phyloP scores from a whole-genome alignment of 306 rosid species.

The Fagus crenata region DNA sequence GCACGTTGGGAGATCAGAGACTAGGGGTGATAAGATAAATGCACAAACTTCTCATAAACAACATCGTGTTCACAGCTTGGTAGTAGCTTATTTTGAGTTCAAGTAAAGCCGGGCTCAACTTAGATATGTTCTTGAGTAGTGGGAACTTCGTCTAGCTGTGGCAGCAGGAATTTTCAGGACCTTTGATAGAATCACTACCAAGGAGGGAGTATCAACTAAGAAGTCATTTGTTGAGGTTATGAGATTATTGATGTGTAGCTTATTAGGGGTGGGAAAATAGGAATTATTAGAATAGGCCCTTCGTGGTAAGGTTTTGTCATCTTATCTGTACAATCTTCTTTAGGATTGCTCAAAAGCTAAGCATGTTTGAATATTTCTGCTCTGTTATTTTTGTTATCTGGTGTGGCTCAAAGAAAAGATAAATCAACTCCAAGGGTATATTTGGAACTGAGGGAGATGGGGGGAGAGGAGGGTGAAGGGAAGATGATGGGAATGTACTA shows the following conservation, averaged over 20 bases:
- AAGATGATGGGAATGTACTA: too few relatives aligned
- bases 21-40: background rate
- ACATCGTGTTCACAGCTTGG: background rate
- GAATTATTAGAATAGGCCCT: background rate
- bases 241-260: background rate
- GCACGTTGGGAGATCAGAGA: background rate
- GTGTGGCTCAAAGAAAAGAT: background rate
- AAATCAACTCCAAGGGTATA: background rate
- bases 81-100: background rate
- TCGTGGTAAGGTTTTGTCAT: background rate
- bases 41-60: background rate
- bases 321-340: background rate
- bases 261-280: background rate
- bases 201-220: background rate
- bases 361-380: background rate
- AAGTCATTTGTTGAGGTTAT: background rate
- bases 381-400: background rate
- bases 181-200: background rate
- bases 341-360: conserved; percentile 1
- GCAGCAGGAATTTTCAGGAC: background rate
- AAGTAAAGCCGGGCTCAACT: background rate
- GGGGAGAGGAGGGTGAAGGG: too few relatives aligned
- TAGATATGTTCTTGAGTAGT: background rate
- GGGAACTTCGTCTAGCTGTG: background rate
- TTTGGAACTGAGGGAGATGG: too few relatives aligned